Percentiles rank a stretch among this genome's conserved stretches.
Conservation (phyloP, 2,329 filamentous ascomycete species). For the Clonostachys solani region DNA sequence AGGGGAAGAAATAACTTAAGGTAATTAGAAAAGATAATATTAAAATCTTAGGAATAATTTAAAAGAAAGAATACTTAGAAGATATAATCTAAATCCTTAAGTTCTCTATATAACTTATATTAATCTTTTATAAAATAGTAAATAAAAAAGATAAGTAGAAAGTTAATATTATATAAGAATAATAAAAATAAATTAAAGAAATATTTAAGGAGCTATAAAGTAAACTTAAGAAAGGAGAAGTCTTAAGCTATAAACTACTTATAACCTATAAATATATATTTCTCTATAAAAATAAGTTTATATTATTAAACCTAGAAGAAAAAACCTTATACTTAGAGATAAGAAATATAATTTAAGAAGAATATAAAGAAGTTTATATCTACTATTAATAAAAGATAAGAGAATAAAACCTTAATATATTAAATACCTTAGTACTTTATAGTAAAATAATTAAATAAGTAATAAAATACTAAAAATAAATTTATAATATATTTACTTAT, state of each 20-base stretch:
- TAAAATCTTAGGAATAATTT: background rate
- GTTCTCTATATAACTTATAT: background rate
- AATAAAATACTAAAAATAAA: too few species aligned
- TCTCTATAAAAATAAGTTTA: background rate
- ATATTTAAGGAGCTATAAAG: background rate
- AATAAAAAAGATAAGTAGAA: background rate
- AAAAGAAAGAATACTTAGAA: background rate
- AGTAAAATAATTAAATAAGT: too few species aligned
- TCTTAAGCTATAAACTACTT: background rate
- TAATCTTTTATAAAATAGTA: background rate
- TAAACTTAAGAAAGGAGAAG: background rate
- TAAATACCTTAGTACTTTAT: too few species aligned
- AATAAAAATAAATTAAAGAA: background rate
- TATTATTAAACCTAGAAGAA: background rate
- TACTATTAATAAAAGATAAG: background rate
- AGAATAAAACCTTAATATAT: too few species aligned
- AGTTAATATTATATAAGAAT: background rate
- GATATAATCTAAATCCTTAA: background rate
- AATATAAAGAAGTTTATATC: background rate
- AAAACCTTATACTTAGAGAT: background rate
- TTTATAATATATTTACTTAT: background rate
- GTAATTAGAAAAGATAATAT: background rate
- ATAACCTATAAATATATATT: background rate
- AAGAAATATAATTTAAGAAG: background rate
- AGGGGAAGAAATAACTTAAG: background rate